phyloP scores from a whole-genome alignment of 768 basidiomycete genomes.

The Boletus rex-veris region DNA sequence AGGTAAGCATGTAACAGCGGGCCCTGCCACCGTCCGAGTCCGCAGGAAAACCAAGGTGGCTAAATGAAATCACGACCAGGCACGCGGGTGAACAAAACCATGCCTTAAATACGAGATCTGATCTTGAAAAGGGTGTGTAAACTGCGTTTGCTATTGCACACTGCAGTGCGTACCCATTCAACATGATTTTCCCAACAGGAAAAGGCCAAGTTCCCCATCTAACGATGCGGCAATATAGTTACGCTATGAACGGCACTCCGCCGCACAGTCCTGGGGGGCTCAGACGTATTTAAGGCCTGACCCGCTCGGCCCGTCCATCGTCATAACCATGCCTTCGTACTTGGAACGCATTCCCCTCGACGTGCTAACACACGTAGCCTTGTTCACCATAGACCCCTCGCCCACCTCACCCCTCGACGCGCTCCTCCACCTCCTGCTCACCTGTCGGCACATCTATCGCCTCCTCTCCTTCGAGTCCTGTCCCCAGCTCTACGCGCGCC shows the following conservation, averaged over 20 bases:
- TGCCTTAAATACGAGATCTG: slow-evolving; percentile 33
- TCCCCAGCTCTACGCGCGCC: slow-evolving; percentile 54
- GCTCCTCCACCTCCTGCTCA: slow-evolving; percentile 44
- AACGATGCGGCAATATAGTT: slow-evolving; percentile 32
- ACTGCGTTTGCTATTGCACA: slow-evolving; percentile 27
- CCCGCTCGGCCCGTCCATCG: slow-evolving; percentile 11
- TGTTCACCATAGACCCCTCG: slow-evolving; percentile 40
- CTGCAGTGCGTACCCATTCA: slow-evolving; percentile 25
- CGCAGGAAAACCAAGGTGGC: slow-evolving; percentile 31
- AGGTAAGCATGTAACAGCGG: slow-evolving; percentile 13
- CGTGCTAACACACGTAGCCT: slow-evolving; percentile 54
- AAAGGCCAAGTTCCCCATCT: slow-evolving; percentile 29
- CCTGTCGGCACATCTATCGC: slow-evolving; percentile 42
- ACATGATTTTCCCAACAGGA: slow-evolving; percentile 38
- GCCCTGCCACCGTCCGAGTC: slow-evolving; percentile 21
- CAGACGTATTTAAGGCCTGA: slow-evolving; percentile 25
- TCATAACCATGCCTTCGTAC: slow-evolving; percentile 39
- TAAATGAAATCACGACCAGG: slow-evolving; percentile 37
- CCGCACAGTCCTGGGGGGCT: slow-evolving; percentile 16
- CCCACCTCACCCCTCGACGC: slow-evolving; percentile 38
- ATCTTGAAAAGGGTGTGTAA: slow-evolving; percentile 28
- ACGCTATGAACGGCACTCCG: slow-evolving; percentile 34
- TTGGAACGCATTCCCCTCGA: slow-evolving; percentile 53
- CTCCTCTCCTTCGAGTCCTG: slow-evolving; percentile 40
- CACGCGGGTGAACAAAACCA: slow-evolving; percentile 28